Evolutionary conservation across 805 yeast genomes (phyloP).

Genomic region (Saccharomycopsis sp.): DNA sequence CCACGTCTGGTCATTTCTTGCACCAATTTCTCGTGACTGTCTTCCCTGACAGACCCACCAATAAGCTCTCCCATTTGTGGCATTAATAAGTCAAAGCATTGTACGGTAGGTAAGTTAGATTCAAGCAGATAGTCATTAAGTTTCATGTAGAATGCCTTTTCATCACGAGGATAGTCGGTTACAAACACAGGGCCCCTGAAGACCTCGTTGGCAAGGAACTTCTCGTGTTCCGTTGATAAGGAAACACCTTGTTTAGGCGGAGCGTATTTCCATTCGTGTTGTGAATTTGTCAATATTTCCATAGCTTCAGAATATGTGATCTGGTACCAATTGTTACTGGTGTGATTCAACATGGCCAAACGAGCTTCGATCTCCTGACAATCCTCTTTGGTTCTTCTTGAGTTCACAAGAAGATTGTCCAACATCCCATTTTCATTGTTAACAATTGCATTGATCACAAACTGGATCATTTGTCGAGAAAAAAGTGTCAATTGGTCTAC

Average conservation of each 20-base stretch:
- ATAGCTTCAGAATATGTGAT: constrained; percentile 76
- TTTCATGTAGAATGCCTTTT: constrained; percentile 93
- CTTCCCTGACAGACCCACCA: constrained; percentile 93
- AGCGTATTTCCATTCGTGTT: constrained; percentile 33
- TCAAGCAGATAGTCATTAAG: constrained; percentile 27
- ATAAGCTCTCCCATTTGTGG: constrained; percentile 92
- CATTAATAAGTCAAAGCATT: constrained; percentile 80
- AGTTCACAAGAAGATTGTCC: constrained; percentile 23
- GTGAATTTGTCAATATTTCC: constrained; percentile 36
- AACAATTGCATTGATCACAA: constrained; percentile 33
- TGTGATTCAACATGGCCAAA: constrained; percentile 50
- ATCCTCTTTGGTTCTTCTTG: constrained; percentile 36
- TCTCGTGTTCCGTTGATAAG: constrained; percentile 82
- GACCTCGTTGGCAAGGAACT: constrained; percentile 70
- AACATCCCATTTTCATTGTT: constrained; percentile 25
- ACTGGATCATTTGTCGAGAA: constrained; percentile 64
- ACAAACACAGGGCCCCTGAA: constrained; percentile 75
- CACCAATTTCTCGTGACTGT: constrained; percentile 41
- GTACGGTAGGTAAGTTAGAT: constrained; percentile 53
- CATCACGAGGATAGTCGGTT: constrained; percentile 72
- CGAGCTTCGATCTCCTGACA: constrained; percentile 36
- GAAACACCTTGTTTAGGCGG: constrained; percentile 64
- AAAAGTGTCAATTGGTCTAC: constrained; percentile 57
- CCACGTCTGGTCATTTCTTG: constrained; percentile 43
- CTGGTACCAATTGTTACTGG: constrained; percentile 42